Conservation (phyloP, 768 basidiomycete species). For the Amanita phalloides region DNA sequence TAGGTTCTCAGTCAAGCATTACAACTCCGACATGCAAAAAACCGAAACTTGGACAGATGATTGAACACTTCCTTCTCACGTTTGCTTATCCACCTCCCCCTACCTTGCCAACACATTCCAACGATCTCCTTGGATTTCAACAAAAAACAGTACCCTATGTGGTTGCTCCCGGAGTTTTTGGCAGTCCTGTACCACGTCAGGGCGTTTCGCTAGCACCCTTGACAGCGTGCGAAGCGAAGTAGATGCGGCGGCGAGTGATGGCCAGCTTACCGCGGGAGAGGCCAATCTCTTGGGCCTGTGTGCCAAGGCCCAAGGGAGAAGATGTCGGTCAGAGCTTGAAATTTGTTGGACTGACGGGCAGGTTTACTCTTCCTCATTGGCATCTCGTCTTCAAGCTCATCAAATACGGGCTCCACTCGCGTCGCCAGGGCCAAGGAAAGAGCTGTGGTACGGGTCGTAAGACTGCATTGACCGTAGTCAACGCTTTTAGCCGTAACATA, state of each 20-base stretch:
- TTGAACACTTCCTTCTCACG: conserved; percentile 26
- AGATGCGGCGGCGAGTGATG: not conserved
- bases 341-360: not conserved
- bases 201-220: not conserved
- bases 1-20: not conserved
- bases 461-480: not conserved
- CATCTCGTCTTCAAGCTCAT: not conserved
- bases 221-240: not conserved
- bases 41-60: conserved; percentile 24
- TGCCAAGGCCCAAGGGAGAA: not conserved
- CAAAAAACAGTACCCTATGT: conserved; percentile 14
- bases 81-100: conserved; percentile 20
- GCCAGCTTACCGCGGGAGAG: conserved; percentile 16
- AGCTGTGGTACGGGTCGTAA: not conserved
- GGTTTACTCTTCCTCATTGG: not conserved
- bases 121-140: not conserved
- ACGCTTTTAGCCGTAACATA: not conserved
- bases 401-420: not conserved
- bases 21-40: conserved; percentile 8
- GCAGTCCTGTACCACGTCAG: not conserved
- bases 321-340: conserved; percentile 4
- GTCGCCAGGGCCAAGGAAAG: not conserved
- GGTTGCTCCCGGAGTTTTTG: conserved; percentile 13
- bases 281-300: conserved; percentile 16
- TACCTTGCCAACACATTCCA: not conserved